These are phyloP conservation scores for Candida jianshihensis DNA, from an alignment of 805 yeast species.

Conservation along the genomic window DNA sequence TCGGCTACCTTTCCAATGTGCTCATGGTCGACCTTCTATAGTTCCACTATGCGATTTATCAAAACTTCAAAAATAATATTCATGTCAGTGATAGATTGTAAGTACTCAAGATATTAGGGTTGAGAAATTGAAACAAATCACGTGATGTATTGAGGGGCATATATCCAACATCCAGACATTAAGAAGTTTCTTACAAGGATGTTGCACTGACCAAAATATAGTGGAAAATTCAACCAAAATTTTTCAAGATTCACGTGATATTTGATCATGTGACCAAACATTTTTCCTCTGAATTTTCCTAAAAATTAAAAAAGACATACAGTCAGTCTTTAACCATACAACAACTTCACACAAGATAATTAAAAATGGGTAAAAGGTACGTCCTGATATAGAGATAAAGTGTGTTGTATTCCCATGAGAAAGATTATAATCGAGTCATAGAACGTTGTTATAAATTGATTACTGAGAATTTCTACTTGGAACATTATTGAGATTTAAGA, in stretches of 20 bases:
- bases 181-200: background rate
- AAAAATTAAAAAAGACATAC: slow-evolving; percentile 14
- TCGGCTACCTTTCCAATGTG: slow-evolving; percentile 66
- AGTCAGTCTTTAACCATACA: slow-evolving; percentile 4
- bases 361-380: slow-evolving; percentile 26
- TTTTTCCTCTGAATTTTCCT: slow-evolving; percentile 5
- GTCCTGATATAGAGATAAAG: slow-evolving; percentile 6
- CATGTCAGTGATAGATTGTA: background rate
- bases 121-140: too few relatives aligned
- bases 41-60: slow-evolving; percentile 39
- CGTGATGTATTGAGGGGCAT: background rate
- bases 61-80: background rate
- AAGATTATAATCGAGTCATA: background rate
- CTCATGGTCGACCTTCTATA: slow-evolving; percentile 78
- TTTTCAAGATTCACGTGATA: background rate
- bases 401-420: background rate
- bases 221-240: background rate
- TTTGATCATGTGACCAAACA: slow-evolving; percentile 9
- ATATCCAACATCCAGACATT: background rate
- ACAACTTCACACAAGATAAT: slow-evolving; percentile 10
- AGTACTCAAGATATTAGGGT: too few relatives aligned
- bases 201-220: background rate
- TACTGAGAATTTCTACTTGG: too few relatives aligned
- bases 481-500: too few relatives aligned
- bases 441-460: too few relatives aligned